Evolutionary conservation across 1,284 basidiomycete genomes (phyloP).

Genomic region (Kalmanozyma brasiliensis): DNA sequence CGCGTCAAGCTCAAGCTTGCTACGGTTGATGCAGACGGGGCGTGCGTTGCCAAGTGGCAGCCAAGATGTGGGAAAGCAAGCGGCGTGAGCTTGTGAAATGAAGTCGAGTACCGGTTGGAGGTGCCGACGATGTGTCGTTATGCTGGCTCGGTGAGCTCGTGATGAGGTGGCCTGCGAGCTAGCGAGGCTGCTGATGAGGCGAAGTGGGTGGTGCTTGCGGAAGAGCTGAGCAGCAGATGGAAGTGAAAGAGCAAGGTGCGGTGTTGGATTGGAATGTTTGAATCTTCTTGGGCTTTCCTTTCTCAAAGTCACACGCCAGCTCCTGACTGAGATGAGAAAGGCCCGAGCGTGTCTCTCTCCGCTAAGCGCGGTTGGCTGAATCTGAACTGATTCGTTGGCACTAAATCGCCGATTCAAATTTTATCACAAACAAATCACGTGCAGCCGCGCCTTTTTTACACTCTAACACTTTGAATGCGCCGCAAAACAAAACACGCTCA

Average conservation of each 20-base stretch:
- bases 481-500: conserved; percentile 3
- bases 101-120: background rate
- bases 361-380: no score
- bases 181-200: no score
- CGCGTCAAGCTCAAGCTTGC: background rate
- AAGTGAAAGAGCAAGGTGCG: background rate
- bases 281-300: no score
- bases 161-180: no score
- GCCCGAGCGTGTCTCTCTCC: no score
- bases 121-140: no score
- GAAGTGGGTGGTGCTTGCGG: background rate
- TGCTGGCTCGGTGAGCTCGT: no score
- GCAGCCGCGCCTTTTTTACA: background rate
- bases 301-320: no score
- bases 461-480: conserved; percentile 1
- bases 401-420: conserved; percentile 8
- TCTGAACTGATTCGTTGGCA: no score
- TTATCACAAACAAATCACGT: conserved; percentile 8
- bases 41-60: no score
- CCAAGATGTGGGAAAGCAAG: conserved; percentile 4
- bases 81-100: background rate
- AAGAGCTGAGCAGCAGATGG: conserved; percentile 2
- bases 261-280: no score
- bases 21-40: background rate
- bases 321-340: no score